Evolutionary conservation across 2,329 filamentous ascomycete species (phyloP).

Genomic region (Talaromyces marneffei): DNA sequence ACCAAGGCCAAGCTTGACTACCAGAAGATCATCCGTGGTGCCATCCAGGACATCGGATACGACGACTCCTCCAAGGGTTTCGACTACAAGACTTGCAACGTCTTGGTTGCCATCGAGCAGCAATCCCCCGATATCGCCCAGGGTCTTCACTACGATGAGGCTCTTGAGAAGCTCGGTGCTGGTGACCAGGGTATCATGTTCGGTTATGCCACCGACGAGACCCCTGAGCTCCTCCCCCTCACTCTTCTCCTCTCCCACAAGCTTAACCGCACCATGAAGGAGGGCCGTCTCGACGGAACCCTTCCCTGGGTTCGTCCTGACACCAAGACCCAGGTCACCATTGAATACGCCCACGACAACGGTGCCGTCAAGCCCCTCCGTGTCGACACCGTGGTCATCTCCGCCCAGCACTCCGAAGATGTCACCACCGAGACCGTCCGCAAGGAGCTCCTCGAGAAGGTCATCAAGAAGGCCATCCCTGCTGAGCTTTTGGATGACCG

Average conservation of each 20-base stretch:
- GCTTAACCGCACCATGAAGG: slow-evolving; percentile 91
- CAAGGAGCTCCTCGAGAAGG: slow-evolving; percentile 94
- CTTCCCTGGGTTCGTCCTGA: slow-evolving; percentile 94
- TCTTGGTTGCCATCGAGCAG: slow-evolving; percentile 97
- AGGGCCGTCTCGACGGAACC: slow-evolving; percentile 77
- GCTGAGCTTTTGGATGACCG: slow-evolving; percentile 85
- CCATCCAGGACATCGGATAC: slow-evolving; percentile 98
- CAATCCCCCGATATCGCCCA: slow-evolving; percentile 98
- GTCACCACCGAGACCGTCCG: slow-evolving; percentile 89
- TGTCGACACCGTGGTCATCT: slow-evolving; percentile 95
- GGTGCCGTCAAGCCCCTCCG: slow-evolving; percentile 83
- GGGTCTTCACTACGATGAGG: slow-evolving; percentile 96
- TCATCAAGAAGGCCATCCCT: slow-evolving; percentile 92
- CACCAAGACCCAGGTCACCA: slow-evolving; percentile 99
- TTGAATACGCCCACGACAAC: slow-evolving; percentile 96
- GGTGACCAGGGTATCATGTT: slow-evolving; percentile 99
- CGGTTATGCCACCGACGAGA: slow-evolving; percentile 98
- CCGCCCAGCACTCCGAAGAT: slow-evolving; percentile 83
- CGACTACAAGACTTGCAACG: slow-evolving; percentile 99
- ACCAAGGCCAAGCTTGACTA: slow-evolving; percentile 95
- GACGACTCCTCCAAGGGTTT: slow-evolving; percentile 96
- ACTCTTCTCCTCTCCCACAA: slow-evolving; percentile 93
- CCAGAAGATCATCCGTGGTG: slow-evolving; percentile 90
- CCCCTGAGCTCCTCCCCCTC: slow-evolving; percentile 90
- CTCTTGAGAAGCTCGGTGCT: slow-evolving; percentile 93